A percentile compares a stretch with the other conserved stretches of the same genome.
Evolutionary conservation across 495 filamentous ascomycete genomes (phyloP).

Genomic region (Penicillium angulare): DNA sequence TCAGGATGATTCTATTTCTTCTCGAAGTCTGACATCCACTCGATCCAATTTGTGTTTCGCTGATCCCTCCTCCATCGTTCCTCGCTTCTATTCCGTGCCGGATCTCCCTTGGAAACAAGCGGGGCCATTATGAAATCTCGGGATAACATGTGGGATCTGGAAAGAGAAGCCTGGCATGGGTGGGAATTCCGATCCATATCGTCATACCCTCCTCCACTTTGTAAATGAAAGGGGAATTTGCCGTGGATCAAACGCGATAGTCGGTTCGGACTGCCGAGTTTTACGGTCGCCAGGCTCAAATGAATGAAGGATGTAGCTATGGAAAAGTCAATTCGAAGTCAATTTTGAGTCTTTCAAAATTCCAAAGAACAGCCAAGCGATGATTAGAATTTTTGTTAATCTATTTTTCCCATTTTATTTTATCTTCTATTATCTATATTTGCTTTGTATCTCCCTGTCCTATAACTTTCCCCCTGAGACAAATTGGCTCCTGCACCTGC

Average conservation of each 20-base stretch:
- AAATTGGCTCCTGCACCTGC: too few relatives aligned
- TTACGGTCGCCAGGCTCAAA: constrained; percentile 1
- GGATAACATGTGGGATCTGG: background rate
- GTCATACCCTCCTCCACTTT: constrained; percentile 17
- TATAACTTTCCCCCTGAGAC: too few relatives aligned
- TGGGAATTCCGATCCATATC: constrained; percentile 16
- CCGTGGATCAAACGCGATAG: constrained; percentile 15
- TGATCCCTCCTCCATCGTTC: background rate
- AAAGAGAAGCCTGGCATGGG: constrained; percentile 5
- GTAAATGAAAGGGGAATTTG: constrained; percentile 12
- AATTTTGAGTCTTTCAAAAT: too few relatives aligned
- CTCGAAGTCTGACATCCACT: constrained; percentile 19
- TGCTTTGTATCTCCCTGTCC: too few relatives aligned
- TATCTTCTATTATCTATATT: too few relatives aligned
- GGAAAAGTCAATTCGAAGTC: background rate
- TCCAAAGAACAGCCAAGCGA: too few relatives aligned
- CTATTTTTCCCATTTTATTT: too few relatives aligned
- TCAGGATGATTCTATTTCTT: constrained; percentile 5
- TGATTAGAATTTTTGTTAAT: too few relatives aligned
- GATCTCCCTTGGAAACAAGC: background rate
- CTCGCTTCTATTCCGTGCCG: background rate
- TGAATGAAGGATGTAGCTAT: background rate
- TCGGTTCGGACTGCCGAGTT: constrained; percentile 17
- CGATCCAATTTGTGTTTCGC: constrained; percentile 8
- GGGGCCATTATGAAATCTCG: background rate